phyloP scores from a whole-genome alignment of 2,329 filamentous ascomycete genomes.

The Xylaria sp. region DNA sequence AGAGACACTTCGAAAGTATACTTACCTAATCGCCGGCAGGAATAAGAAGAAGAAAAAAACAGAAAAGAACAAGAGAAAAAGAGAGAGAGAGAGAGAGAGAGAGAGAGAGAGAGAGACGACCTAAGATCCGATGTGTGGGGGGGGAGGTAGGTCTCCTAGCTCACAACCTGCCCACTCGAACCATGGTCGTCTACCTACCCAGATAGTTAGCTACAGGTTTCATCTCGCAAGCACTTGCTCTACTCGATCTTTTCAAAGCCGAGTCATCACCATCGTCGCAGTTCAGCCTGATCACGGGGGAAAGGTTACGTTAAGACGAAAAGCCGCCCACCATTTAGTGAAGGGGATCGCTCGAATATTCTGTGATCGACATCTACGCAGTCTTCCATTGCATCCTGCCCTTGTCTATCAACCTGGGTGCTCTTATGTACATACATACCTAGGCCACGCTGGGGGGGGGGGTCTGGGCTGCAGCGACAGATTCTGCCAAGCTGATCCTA shows the following conservation, averaged over 20 bases:
- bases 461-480: constrained; percentile 20
- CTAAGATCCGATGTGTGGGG: not conserved
- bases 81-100: too few species aligned
- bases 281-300: constrained; percentile 5
- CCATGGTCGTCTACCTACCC: too few species aligned
- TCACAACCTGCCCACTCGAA: too few species aligned
- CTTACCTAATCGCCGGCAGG: too few species aligned
- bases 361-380: constrained; percentile 28
- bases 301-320: constrained; percentile 13
- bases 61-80: too few species aligned
- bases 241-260: constrained; percentile 15
- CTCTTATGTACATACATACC: too few species aligned
- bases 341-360: constrained; percentile 25
- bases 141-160: too few species aligned
- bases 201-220: too few species aligned
- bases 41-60: too few species aligned
- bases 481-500: constrained; percentile 26
- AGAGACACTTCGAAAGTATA: too few species aligned
- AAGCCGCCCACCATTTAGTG: constrained; percentile 13
- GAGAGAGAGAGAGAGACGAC: not conserved
- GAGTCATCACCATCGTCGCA: constrained; percentile 13
- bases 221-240: not conserved
- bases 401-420: constrained; percentile 10
- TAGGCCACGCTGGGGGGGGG: constrained; percentile 10
- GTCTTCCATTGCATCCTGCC: constrained; percentile 21